A percentile compares a stretch with the other conserved stretches of the same genome.
These are phyloP conservation scores for Geosmithia morbida DNA, from an alignment of 2,329 filamentous ascomycete genomes.

Conservation along the genomic window DNA sequence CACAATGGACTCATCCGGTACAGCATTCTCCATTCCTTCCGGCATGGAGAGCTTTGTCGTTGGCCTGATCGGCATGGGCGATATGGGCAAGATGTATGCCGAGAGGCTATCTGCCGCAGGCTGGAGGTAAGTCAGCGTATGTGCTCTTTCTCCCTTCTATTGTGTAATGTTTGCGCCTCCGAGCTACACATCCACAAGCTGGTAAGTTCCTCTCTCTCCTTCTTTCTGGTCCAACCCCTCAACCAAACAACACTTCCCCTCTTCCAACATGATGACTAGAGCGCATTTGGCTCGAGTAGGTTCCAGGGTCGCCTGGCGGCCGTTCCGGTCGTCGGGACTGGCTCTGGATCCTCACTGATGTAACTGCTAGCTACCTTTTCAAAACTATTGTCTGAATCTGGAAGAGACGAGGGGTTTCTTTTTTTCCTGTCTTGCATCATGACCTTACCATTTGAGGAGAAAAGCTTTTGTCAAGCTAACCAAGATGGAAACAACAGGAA, in stretches of 20 bases:
- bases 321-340: slow-evolving; percentile 60
- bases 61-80: slow-evolving; percentile 96
- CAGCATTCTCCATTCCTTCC: slow-evolving; percentile 13
- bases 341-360: slow-evolving; percentile 78
- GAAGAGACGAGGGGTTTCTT: neutral
- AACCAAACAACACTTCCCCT: neutral
- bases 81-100: slow-evolving; percentile 99
- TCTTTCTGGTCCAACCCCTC: neutral
- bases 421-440: too few species aligned
- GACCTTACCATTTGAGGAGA: too few species aligned
- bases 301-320: slow-evolving; percentile 44
- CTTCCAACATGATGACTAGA: slow-evolving; percentile 84
- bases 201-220: slow-evolving; percentile 19
- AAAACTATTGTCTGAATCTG: slow-evolving; percentile 65
- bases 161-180: neutral
- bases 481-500: slow-evolving; percentile 1
- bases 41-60: slow-evolving; percentile 60
- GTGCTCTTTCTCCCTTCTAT: slow-evolving; percentile 3
- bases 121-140: slow-evolving; percentile 59
- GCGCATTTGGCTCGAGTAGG: slow-evolving; percentile 99
- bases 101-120: slow-evolving; percentile 76
- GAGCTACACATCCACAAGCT: slow-evolving; percentile 2
- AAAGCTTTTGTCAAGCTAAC: slow-evolving; percentile 10
- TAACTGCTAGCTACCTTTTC: slow-evolving; percentile 96
- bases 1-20: slow-evolving; percentile 12